Conservation (phyloP, 441 rosid species). For the Metrosideros polymorpha region DNA sequence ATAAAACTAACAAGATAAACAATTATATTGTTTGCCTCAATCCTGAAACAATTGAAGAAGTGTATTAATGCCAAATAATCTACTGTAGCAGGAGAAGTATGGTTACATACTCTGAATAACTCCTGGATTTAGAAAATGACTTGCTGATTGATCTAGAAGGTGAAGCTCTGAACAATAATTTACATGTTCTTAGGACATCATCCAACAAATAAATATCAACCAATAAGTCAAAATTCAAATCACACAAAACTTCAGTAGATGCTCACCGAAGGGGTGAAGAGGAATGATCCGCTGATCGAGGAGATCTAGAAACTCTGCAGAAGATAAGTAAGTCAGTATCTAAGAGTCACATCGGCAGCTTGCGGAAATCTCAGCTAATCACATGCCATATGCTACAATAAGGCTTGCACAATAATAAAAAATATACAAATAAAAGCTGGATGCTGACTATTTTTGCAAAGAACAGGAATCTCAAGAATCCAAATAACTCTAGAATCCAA, state of each 20-base stretch:
- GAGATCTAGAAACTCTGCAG: constrained; percentile 38
- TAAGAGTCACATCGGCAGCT: not conserved
- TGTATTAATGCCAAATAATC: not conserved
- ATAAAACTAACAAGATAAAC: not conserved
- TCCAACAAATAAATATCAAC: not conserved
- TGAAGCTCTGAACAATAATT: constrained; percentile 32
- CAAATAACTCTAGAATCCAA: not conserved
- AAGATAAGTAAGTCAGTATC: not conserved
- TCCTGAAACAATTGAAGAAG: not conserved
- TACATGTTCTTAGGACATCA: not conserved
- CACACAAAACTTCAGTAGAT: not conserved
- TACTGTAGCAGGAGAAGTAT: not conserved
- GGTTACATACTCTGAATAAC: constrained; percentile 44
- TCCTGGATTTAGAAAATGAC: constrained; percentile 52
- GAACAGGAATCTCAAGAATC: not conserved
- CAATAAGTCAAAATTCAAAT: not conserved
- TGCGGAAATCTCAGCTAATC: not conserved
- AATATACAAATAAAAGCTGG: not conserved
- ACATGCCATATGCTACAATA: not conserved
- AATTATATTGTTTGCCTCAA: not conserved
- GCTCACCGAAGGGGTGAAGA: constrained; percentile 30
- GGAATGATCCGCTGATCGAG: constrained; percentile 15
- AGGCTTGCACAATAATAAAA: not conserved
- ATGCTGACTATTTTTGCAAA: not conserved
- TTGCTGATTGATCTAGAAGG: constrained; percentile 48